A percentile compares a stretch with the other conserved stretches of the same genome.
These are phyloP conservation scores for Puccinia hordei DNA, from an alignment of 1,284 basidiomycete species.

Conservation along the genomic window DNA sequence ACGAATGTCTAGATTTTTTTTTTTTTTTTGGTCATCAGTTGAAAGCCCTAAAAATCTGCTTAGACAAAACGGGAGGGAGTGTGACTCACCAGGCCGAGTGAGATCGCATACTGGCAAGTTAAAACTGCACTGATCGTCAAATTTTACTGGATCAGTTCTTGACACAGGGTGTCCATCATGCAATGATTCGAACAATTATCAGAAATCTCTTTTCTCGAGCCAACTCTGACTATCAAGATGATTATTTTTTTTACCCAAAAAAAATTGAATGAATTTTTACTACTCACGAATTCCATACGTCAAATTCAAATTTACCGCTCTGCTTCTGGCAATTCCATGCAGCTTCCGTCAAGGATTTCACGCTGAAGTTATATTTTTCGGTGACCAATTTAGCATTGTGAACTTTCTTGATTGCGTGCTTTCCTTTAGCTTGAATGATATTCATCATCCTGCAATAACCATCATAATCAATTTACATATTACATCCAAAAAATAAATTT, in stretches of 20 bases:
- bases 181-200: no score
- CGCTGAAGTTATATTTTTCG: constrained; percentile 41
- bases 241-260: no score
- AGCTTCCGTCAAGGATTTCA: constrained; percentile 30
- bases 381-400: constrained; percentile 30
- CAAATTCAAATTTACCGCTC: constrained; percentile 41
- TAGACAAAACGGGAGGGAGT: not conserved
- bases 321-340: constrained; percentile 44
- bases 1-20: constrained; percentile 22
- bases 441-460: constrained; percentile 37
- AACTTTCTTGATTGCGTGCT: constrained; percentile 24
- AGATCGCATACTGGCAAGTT: constrained; percentile 48
- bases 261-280: not conserved
- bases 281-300: constrained; percentile 48
- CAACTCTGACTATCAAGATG: no score
- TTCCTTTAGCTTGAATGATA: constrained; percentile 42
- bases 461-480: not conserved
- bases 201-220: no score
- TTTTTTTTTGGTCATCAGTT: not conserved
- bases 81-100: constrained; percentile 33
- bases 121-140: constrained; percentile 45
- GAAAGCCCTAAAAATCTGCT: not conserved
- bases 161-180: no score
- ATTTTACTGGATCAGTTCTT: constrained; percentile 33
- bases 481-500: not conserved